These are phyloP conservation scores for Glycine tomentella DNA, from an alignment of 306 rosid genomes.

Conservation along the genomic window DNA sequence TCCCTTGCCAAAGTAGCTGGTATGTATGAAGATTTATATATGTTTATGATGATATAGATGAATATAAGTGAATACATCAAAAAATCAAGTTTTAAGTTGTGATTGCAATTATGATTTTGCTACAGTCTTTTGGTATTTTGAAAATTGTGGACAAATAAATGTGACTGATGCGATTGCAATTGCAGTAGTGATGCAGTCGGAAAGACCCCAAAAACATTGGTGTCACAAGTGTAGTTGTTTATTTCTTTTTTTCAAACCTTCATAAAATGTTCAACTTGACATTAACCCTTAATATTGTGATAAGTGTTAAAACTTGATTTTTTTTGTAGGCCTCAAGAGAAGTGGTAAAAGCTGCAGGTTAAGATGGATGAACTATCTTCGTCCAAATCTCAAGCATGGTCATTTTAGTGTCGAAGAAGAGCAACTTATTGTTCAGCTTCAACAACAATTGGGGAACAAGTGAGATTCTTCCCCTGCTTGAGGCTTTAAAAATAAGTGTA, in stretches of 20 bases:
- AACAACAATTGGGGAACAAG: constrained; percentile 85
- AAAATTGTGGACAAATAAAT: neutral
- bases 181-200: neutral
- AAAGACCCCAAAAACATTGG: neutral
- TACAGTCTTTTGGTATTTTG: neutral
- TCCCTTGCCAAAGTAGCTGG: constrained; percentile 77
- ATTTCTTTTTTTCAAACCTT: neutral
- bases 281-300: neutral
- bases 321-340: constrained; percentile 65
- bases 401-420: constrained; percentile 62
- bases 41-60: neutral
- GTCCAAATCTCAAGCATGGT: constrained; percentile 71
- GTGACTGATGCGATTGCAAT: neutral
- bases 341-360: constrained; percentile 91
- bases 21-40: constrained; percentile 27
- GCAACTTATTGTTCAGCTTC: constrained; percentile 66
- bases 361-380: constrained; percentile 84
- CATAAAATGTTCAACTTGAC: neutral
- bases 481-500: neutral
- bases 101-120: neutral
- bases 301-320: constrained; percentile 6
- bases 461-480: constrained; percentile 46
- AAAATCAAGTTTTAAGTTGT: neutral
- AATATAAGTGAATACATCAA: neutral
- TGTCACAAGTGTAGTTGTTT: neutral